Evolutionary conservation across 352 stramenopile species (phyloP), one percentile per base, ranked within the genome.

Genomic region (Phytophthora macrochlamydospora): DNA sequence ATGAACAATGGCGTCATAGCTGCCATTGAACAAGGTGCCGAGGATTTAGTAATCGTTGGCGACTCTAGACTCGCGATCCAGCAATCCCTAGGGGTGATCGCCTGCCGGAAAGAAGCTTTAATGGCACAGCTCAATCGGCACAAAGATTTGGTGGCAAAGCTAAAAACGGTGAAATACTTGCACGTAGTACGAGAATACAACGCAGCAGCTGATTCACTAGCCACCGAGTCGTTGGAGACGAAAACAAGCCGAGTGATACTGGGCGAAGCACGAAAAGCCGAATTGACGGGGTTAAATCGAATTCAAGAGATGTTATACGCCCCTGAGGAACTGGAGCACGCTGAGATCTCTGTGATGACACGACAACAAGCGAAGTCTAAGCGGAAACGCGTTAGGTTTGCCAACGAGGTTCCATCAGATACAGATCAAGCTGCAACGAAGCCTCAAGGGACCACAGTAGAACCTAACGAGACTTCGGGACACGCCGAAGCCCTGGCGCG

Each of bases 301-400:
- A 46, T 46, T 14, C 8, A 29, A 4, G 53, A 62, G 28, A 38
- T 62, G 5, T 58, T 68, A 29, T 68, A 62, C 13, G 14, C 51
- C 7, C 4, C 4, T 7, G 33, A 40, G 3, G n/a, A n/a, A n/a
- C 0, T 2, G 6, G 52, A 57, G 7, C 2, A 51, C 11, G 37
- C 18, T 13, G 44, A n/a, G n/a, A 28, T 50, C 5, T 30, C 51
- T 4, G 24, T 40, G 24, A 43, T 56, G 6, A 61, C 59, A 3
- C 0, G 59, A 7, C 52, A 13, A 32, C 51, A 61, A 13, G 28
- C 28, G 5, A 52, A 48, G 24, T 4, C 14, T 2, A 51, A n/a
- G 18, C 1, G 33, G 6, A 55, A 38, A 46, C 43, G 6, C 0
- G 58, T 65, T 2, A 13, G 50, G 5, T 59, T 65, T 35, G 14